Base-by-base conservation (phyloP, 805 yeast species). In the Priceomyces carsonii region DNA sequence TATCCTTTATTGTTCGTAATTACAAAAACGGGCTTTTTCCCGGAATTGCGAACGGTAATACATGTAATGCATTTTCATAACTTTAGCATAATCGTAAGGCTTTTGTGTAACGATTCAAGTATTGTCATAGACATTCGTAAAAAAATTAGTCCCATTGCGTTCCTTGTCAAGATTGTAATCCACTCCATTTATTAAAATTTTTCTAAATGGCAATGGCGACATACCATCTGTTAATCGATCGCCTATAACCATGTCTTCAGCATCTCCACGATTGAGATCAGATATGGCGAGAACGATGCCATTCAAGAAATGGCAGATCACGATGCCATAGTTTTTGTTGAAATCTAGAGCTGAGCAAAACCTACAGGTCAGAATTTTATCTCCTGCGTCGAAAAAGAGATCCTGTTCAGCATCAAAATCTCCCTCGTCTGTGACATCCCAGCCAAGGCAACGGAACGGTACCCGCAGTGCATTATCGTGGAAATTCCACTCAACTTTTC, bases 251-350 rank as follows among this genome's bases (percentile, higher is more conserved):
- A 53, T 47, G 20, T 53, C 61, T 41, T 68, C 74, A 1, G 74
- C 74, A 42, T 66, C 51, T 1, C 73, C 74, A 12, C 74, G 45
- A 40, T 63, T 53, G 32, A 68, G 52, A 36, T 57, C 57, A 27
- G 57, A 46, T 53, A 66, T 46, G 6, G 43, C 44, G n/a, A 55
- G 42, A 8, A 65, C 48, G n/a, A 64, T 40, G 27, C 57, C 61
- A 27, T 63, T 52, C n/a, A 64, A 38, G 36, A 50, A 66, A 40
- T 68, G 74, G 6, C 61, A 42, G 5, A 67, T 39, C 25, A 62
- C 58, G 4, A 46, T 27, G 42, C 39, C 48, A 44, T 37, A 39
- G 39, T 18, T 50, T 10, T 16, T 5, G 40, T 20, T 33, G 27
- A 35, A 19, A 10, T 29, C 34, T 6, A 39, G 28, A 4, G 34